phyloP scores from a whole-genome alignment of 2,329 filamentous ascomycete species.

The Colletotrichum godetiae region DNA sequence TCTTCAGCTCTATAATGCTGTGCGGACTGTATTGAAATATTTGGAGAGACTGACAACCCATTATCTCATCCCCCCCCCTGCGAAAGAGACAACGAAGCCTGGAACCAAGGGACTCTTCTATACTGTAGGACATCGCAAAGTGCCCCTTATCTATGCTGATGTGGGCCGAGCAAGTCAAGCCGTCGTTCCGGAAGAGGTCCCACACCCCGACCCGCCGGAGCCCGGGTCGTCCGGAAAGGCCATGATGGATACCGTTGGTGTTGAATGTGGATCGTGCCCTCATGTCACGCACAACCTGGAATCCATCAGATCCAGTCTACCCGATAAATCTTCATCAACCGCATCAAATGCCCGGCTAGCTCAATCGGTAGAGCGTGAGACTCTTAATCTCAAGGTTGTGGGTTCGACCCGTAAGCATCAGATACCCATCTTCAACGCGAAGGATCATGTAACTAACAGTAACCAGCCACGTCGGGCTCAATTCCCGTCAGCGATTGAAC shows the following conservation, averaged over 20 bases:
- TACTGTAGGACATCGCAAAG: no score
- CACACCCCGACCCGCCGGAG: neutral
- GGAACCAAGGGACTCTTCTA: no score
- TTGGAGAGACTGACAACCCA: no score
- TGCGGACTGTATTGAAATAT: no score
- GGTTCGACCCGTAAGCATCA: constrained; percentile 54
- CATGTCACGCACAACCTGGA: constrained; percentile 6
- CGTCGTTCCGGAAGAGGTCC: neutral
- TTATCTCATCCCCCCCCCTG: no score
- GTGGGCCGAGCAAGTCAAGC: neutral
- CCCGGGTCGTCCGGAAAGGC: neutral
- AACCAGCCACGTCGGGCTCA: constrained; percentile 33
- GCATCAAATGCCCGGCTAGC: constrained; percentile 62
- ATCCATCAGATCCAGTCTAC: neutral
- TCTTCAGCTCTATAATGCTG: no score
- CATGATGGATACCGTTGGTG: constrained; percentile 18
- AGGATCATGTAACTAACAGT: neutral
- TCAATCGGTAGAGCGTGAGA: constrained; percentile 81
- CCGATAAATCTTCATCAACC: neutral
- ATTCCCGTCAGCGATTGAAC: constrained; percentile 31
- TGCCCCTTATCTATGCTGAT: neutral
- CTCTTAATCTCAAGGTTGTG: constrained; percentile 72
- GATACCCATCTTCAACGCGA: accelerated
- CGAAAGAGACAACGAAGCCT: no score
- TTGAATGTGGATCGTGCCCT: constrained; percentile 24